Percentiles rank a stretch among this genome's conserved stretches.
These are phyloP conservation scores for Naganishia liquefaciens DNA, from an alignment of 1,284 basidiomycete genomes.

Conservation along the genomic window DNA sequence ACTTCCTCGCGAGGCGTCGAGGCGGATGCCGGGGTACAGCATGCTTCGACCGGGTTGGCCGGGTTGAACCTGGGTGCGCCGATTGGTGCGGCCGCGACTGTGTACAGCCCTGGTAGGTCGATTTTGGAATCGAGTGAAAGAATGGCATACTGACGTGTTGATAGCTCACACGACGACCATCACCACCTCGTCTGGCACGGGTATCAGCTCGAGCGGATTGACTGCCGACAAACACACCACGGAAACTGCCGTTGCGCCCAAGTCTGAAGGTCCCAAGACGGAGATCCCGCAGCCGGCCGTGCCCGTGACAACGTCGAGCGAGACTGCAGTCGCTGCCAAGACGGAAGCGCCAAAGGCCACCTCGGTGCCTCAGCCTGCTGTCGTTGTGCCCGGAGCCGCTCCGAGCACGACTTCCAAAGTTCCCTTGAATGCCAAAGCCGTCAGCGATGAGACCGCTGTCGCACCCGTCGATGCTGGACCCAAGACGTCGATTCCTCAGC, in stretches of 20 bases:
- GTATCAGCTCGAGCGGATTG: background rate
- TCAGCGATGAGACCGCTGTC: slow-evolving; percentile 10
- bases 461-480: slow-evolving; percentile 17
- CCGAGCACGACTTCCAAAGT: background rate
- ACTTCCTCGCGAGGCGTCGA: background rate
- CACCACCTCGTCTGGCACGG: background rate
- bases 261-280: slow-evolving; percentile 18
- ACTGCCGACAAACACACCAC: slow-evolving; percentile 4
- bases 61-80: slow-evolving; percentile 30
- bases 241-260: slow-evolving; percentile 26
- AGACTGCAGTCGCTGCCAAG: slow-evolving; percentile 23
- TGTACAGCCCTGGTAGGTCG: slow-evolving; percentile 9
- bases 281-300: slow-evolving; percentile 27
- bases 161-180: slow-evolving; percentile 7
- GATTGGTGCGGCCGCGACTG: slow-evolving; percentile 9
- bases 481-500: slow-evolving; percentile 19
- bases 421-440: slow-evolving; percentile 4
- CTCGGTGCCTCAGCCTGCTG: slow-evolving; percentile 25
- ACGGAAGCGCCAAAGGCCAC: slow-evolving; percentile 19
- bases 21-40: background rate
- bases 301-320: background rate
- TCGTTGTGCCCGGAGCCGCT: slow-evolving; percentile 14
- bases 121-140: background rate
- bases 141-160: background rate
- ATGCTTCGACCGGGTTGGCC: slow-evolving; percentile 13